Percentiles rank a stretch among this genome's conserved stretches.
Evolutionary conservation across 805 yeast species (phyloP).

Genomic region (Candida lessepsii): DNA sequence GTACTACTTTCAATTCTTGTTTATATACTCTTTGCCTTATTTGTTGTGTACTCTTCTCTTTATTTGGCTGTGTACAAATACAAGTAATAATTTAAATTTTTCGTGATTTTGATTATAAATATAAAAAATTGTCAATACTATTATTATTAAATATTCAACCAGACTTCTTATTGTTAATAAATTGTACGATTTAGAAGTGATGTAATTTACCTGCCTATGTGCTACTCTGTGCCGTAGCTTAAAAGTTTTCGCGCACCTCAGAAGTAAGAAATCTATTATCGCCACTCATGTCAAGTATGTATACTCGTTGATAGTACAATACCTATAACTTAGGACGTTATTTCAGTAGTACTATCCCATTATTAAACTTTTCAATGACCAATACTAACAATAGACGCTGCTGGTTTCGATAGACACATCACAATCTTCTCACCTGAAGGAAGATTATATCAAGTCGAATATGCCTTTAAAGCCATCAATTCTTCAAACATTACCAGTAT

Average conservation of each 20-base stretch:
- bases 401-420: constrained; percentile 99
- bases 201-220: not conserved
- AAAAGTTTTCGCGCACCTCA: not conserved
- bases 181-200: too few species aligned
- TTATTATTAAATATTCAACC: too few species aligned
- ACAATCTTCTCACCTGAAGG: constrained; percentile 99
- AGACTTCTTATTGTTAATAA: too few species aligned
- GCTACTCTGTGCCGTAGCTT: not conserved
- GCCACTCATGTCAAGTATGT: constrained; percentile 17
- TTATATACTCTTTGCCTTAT: not conserved
- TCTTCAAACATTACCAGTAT: constrained; percentile 86
- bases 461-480: constrained; percentile 96
- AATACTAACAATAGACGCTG: constrained; percentile 37
- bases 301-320: too few species aligned
- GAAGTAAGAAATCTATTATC: constrained; percentile 1
- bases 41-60: constrained; percentile 1
- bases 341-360: too few species aligned
- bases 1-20: not conserved
- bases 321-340: too few species aligned
- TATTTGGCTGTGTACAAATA: too few species aligned
- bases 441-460: constrained; percentile 94
- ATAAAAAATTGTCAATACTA: too few species aligned
- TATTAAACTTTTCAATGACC: not conserved
- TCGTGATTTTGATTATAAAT: too few species aligned
- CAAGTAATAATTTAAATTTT: too few species aligned